Percentiles rank a stretch among this genome's conserved stretches.
phyloP scores from a whole-genome alignment of 129 eudicot genomes.

The Escallonia herrerae region DNA sequence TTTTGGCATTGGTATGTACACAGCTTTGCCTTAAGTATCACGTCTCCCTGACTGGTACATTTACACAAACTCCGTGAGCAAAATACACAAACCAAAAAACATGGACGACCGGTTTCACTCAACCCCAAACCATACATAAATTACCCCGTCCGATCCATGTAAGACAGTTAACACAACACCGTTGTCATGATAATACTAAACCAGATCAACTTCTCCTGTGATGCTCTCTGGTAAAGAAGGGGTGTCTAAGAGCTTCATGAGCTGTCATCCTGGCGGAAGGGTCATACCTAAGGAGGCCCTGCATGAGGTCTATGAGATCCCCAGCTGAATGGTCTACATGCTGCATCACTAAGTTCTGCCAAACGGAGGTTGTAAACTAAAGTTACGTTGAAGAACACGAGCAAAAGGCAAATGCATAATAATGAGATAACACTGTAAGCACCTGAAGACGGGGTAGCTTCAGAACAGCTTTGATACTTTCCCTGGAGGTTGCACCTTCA shows the following conservation, averaged over 20 bases:
- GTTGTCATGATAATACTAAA: background rate
- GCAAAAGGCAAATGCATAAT: background rate
- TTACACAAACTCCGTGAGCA: too few relatives aligned
- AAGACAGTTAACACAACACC: too few relatives aligned
- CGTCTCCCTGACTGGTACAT: too few relatives aligned
- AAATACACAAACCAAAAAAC: too few relatives aligned
- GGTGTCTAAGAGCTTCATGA: slow-evolving; percentile 38
- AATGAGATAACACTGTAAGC: background rate
- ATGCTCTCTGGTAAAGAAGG: slow-evolving; percentile 31
- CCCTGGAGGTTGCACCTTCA: slow-evolving; percentile 46
- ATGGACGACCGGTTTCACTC: too few relatives aligned
- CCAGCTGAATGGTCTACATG: slow-evolving; percentile 53
- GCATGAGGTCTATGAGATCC: slow-evolving; percentile 40
- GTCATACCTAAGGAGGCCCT: slow-evolving; percentile 35
- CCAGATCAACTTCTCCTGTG: slow-evolving; percentile 15
- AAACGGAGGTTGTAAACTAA: background rate
- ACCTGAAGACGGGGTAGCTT: slow-evolving; percentile 50
- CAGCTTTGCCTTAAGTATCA: too few relatives aligned
- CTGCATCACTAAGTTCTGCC: slow-evolving; percentile 43
- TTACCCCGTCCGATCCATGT: too few relatives aligned
- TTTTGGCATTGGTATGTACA: too few relatives aligned
- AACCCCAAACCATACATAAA: too few relatives aligned
- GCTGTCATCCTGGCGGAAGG: slow-evolving; percentile 36
- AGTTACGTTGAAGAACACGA: background rate
- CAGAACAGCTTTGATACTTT: slow-evolving; percentile 39